A percentile compares a stretch with the other conserved stretches of the same genome.
phyloP scores from a whole-genome alignment of 805 yeast genomes.

The Komagataella pastoris region DNA sequence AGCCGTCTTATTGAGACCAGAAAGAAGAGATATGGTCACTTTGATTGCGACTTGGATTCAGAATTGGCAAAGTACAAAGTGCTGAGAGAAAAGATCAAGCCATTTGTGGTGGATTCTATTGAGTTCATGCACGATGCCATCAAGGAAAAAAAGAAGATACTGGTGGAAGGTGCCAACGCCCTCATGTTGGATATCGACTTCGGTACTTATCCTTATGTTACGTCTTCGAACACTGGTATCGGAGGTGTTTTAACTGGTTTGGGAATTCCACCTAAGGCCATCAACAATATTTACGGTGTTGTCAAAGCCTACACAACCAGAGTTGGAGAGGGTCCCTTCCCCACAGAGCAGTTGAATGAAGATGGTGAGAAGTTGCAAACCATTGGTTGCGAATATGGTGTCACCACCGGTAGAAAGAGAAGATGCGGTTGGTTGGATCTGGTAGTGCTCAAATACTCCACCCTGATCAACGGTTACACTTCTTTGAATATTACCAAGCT shows the following conservation, averaged over 20 bases:
- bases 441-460: conserved; percentile 86
- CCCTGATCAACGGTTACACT: conserved; percentile 90
- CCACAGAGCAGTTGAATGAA: conserved; percentile 86
- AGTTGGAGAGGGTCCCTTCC: conserved; percentile 99
- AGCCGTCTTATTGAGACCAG: conserved; percentile 69
- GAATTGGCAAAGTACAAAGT: conserved; percentile 70
- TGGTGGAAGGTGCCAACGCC: conserved; percentile 97
- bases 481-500: conserved; percentile 87
- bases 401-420: conserved; percentile 97
- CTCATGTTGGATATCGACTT: conserved; percentile 94
- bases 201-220: conserved; percentile 96
- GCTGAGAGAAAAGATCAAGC: conserved; percentile 62
- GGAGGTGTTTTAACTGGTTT: conserved; percentile 97
- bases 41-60: conserved; percentile 72
- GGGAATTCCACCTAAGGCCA: conserved; percentile 85
- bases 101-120: conserved; percentile 90
- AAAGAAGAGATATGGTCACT: conserved; percentile 83
- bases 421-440: conserved; percentile 99
- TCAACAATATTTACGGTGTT: conserved; percentile 81
- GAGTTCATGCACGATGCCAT: conserved; percentile 73
- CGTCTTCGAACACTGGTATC: conserved; percentile 90
- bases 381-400: conserved; percentile 95
- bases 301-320: conserved; percentile 98
- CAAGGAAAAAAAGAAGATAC: conserved; percentile 64
- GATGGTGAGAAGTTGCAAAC: conserved; percentile 79